phyloP scores from a whole-genome alignment of 2,329 filamentous ascomycete genomes.

The Botrytis aclada region DNA sequence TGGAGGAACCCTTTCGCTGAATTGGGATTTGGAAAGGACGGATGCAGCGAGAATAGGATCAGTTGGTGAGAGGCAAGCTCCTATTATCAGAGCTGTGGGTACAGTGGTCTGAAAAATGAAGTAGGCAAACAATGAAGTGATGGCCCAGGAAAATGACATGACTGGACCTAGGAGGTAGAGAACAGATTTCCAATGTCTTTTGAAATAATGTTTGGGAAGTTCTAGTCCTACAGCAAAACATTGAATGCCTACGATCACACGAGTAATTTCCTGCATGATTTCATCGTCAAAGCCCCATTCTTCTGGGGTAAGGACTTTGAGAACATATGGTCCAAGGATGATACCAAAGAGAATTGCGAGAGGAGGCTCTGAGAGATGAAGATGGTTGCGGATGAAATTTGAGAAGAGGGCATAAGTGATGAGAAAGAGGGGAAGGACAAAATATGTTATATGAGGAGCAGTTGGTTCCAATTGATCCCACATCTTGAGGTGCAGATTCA shows the following conservation, averaged over 20 bases:
- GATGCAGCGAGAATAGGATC: conserved; percentile 54
- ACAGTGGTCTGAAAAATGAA: conserved; percentile 46
- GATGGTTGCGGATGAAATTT: conserved; percentile 54
- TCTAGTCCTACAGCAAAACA: conserved; percentile 72
- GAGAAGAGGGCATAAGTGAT: conserved; percentile 58
- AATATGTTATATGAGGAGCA: conserved; percentile 55
- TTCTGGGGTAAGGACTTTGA: conserved; percentile 58
- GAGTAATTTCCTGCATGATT: conserved; percentile 67
- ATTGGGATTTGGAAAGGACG: conserved; percentile 52
- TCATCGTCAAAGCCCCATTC: conserved; percentile 65
- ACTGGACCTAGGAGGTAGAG: conserved; percentile 32
- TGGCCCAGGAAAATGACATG: conserved; percentile 40
- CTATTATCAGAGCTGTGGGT: conserved; percentile 48
- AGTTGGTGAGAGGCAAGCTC: conserved; percentile 54
- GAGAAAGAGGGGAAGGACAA: conserved; percentile 57
- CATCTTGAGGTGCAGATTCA: conserved; percentile 22
- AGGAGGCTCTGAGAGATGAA: conserved; percentile 58
- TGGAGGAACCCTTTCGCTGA: conserved; percentile 50
- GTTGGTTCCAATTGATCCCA: conserved; percentile 56
- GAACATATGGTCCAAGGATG: conserved; percentile 66
- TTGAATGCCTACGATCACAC: conserved; percentile 69
- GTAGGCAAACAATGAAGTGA: conserved; percentile 47
- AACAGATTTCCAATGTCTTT: conserved; percentile 32
- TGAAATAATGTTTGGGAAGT: conserved; percentile 50
- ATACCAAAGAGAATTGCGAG: conserved; percentile 66